Evolutionary conservation across 306 rosid species (phyloP).

Genomic region (Parietaria judaica): DNA sequence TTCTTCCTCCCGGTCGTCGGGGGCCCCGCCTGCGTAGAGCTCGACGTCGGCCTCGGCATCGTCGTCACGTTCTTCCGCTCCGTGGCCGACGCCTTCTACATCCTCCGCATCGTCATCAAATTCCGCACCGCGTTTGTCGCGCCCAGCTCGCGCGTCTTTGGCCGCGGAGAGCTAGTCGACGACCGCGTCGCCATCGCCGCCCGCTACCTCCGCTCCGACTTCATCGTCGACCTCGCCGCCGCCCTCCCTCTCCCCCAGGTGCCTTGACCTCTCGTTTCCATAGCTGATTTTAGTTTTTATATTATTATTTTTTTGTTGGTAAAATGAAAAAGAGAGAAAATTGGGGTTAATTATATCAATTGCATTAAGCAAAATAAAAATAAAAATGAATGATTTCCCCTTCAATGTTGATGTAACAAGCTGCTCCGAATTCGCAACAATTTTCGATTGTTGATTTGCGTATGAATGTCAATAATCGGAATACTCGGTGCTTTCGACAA

Average conservation of each 20-base stretch:
- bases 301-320: too few species aligned
- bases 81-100: constrained; percentile 54
- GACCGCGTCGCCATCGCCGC: constrained; percentile 49
- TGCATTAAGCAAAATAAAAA: too few species aligned
- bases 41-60: constrained; percentile 41
- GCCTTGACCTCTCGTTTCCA: too few species aligned
- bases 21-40: constrained; percentile 45
- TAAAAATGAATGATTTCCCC: too few species aligned
- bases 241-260: constrained; percentile 87
- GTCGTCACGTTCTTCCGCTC: constrained; percentile 57
- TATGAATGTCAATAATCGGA: too few species aligned
- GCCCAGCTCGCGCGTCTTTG: constrained; percentile 47
- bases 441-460: too few species aligned
- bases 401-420: too few species aligned
- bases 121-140: constrained; percentile 55
- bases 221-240: constrained; percentile 61
- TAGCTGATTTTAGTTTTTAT: too few species aligned
- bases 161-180: constrained; percentile 57
- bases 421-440: too few species aligned
- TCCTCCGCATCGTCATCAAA: constrained; percentile 54
- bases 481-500: too few species aligned
- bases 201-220: constrained; percentile 50
- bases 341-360: too few species aligned
- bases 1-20: constrained; percentile 60
- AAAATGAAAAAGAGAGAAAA: too few species aligned